These are phyloP conservation scores for Rhododendron williamsianum DNA, from an alignment of 148 eudicot species.

Conservation along the genomic window DNA sequence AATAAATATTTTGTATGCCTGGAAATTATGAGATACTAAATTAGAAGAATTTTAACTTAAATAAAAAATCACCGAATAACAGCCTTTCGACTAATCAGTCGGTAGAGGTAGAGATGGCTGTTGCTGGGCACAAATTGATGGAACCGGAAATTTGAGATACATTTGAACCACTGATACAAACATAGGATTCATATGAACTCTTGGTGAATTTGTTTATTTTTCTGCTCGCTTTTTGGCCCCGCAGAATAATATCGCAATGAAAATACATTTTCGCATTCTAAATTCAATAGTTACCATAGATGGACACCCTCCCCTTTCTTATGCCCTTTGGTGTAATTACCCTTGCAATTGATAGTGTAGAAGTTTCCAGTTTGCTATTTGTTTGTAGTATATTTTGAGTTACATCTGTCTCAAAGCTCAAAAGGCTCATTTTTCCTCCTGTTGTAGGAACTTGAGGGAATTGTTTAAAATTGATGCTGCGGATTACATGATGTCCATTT, in stretches of 20 bases:
- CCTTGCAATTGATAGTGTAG: background rate
- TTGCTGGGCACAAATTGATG: background rate
- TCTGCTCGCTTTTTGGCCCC: background rate
- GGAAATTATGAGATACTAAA: background rate
- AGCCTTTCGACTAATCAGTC: background rate
- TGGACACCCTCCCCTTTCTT: background rate
- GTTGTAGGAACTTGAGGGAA: slow-evolving; percentile 76
- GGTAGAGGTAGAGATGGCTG: background rate
- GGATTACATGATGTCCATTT: slow-evolving; percentile 96
- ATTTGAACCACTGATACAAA: background rate
- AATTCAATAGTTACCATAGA: no score
- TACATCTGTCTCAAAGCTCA: slow-evolving; percentile 2
- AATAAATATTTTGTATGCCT: background rate
- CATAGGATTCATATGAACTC: background rate
- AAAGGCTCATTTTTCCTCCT: slow-evolving; percentile 4
- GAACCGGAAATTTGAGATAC: background rate
- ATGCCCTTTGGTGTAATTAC: background rate
- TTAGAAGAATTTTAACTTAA: background rate
- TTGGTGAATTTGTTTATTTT: background rate
- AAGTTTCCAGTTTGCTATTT: background rate
- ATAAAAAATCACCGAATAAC: background rate
- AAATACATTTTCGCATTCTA: background rate
- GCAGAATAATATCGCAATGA: background rate
- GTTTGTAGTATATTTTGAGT: background rate
- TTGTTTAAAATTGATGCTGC: slow-evolving; percentile 98